Base-by-base conservation (phyloP, 306 rosid genomes). In the Ziziphus jujuba region DNA sequence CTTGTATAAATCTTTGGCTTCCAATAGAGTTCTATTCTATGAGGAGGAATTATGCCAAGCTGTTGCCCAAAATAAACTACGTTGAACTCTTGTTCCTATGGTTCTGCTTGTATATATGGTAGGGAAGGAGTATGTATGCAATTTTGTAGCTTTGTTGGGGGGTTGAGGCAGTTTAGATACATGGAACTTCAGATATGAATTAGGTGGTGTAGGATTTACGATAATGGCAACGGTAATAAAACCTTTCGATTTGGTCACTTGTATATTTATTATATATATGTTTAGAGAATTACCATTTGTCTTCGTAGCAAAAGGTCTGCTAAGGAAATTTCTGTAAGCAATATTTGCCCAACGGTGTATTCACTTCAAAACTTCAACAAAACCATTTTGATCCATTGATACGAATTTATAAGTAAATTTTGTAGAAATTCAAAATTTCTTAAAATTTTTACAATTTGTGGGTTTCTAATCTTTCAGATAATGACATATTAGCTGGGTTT, bases 21-120 rank as follows among this genome's bases (percentile, higher is more conserved):
- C 98, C 10, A 88, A 85, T 77, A 79, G 97, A 72, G 97, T 87
- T 75, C 80, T 93, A 45, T 93, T 93, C 79, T 90, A 82, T n/a
- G 99, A 90, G 82, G 99, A 93, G 24, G 98, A 93, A 67, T 77
- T 90, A 53, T 93, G 98, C 66, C 87, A 93, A 75, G 98, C 98
- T 51, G 98, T 93, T 72, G 95, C 96, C 68, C 98, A 93, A 81
- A 93, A 93, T 67, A 93, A 88, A 63, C 98, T 90, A 72, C 91
- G 77, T 65, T 89, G 82, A 88, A 19, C 40, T 58, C 40, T 48
- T 50, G 23, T 66, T 64, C 69, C 77, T 78, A 43, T 17, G 51
- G 69, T 55, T 9, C 20, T 13, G 24, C 65, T 67, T 72, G 72
- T 87, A 78, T 88, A 87, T 80, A 92, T 77, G 72, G 56, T 70